Evolutionary conservation across 352 stramenopile genomes (phyloP).

Genomic region (Phytophthora boehmeriae): DNA sequence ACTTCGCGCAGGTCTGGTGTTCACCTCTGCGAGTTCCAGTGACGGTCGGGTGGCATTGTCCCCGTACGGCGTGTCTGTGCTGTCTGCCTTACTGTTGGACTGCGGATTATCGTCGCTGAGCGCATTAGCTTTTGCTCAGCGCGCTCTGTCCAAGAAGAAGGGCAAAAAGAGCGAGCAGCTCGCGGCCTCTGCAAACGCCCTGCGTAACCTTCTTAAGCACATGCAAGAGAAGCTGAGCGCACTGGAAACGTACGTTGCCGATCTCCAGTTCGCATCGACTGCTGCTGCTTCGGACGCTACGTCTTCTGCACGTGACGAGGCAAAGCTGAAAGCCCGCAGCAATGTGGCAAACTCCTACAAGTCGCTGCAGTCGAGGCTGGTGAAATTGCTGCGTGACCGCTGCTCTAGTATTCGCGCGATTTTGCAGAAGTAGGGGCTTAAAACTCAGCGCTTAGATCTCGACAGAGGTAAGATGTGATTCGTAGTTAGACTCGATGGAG

Average conservation of each 20-base stretch:
- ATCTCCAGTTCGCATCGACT: conserved; percentile 29
- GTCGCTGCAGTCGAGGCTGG: conserved; percentile 37
- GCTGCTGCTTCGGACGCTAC: conserved; percentile 2
- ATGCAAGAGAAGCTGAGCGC: conserved; percentile 54
- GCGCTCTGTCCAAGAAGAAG: conserved; percentile 62
- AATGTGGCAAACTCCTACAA: conserved; percentile 54
- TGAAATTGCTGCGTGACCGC: conserved; percentile 42
- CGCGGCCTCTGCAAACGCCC: conserved; percentile 22
- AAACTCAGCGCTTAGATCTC: too few relatives aligned
- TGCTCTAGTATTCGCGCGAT: conserved; percentile 39
- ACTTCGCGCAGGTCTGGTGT: conserved; percentile 25
- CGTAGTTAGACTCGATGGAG: too few relatives aligned
- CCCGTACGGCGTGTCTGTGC: conserved; percentile 52
- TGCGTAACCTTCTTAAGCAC: conserved; percentile 66
- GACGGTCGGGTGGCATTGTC: conserved; percentile 34
- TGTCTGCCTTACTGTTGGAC: conserved; percentile 64
- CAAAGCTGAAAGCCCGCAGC: conserved; percentile 31
- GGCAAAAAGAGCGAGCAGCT: conserved; percentile 65
- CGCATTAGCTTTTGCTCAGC: conserved; percentile 50
- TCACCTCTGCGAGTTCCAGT: conserved; percentile 8
- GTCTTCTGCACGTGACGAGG: conserved; percentile 10
- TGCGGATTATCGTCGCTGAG: conserved; percentile 61
- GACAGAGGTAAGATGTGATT: too few relatives aligned
- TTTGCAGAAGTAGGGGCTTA: conserved; percentile 45
- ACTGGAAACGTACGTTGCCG: conserved; percentile 45